phyloP scores from a whole-genome alignment of 1,284 basidiomycete genomes.

The Cutaneotrichosporon spelunceum region DNA sequence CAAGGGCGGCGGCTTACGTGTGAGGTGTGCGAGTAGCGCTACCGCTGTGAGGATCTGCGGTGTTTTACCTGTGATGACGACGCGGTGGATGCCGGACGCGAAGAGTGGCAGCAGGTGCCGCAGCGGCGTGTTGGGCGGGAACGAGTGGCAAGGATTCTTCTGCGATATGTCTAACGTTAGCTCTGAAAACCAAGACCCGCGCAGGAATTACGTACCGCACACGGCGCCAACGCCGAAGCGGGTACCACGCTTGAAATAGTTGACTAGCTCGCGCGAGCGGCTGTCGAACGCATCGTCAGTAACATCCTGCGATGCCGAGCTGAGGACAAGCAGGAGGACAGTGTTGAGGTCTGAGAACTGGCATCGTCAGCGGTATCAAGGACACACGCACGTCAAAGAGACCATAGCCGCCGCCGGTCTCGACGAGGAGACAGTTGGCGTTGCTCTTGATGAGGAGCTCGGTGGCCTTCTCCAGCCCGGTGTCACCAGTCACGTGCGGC shows the following conservation, averaged over 20 bases:
- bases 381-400: conserved; percentile 39
- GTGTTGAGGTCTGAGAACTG: conserved; percentile 44
- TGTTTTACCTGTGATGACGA: conserved; percentile 26
- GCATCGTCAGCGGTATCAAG: conserved; percentile 1
- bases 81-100: conserved; percentile 38
- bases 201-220: conserved; percentile 29
- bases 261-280: conserved; percentile 24
- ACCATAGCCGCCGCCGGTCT: conserved; percentile 23
- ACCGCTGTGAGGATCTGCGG: conserved; percentile 30
- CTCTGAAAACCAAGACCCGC: background rate
- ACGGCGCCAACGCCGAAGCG: conserved; percentile 30
- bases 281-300: conserved; percentile 20
- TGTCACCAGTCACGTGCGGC: conserved; percentile 19
- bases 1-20: conserved; percentile 27
- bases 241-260: conserved; percentile 22
- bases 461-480: conserved; percentile 39
- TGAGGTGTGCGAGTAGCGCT: conserved; percentile 31
- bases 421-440: conserved; percentile 27
- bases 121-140: conserved; percentile 26
- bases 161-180: conserved; percentile 35
- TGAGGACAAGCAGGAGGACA: conserved; percentile 37
- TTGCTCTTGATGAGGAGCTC: conserved; percentile 34
- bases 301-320: conserved; percentile 24
- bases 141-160: conserved; percentile 37
- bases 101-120: conserved; percentile 35